These are phyloP conservation scores for Cornus florida DNA, from an alignment of 148 eudicot genomes.

Conservation along the genomic window DNA sequence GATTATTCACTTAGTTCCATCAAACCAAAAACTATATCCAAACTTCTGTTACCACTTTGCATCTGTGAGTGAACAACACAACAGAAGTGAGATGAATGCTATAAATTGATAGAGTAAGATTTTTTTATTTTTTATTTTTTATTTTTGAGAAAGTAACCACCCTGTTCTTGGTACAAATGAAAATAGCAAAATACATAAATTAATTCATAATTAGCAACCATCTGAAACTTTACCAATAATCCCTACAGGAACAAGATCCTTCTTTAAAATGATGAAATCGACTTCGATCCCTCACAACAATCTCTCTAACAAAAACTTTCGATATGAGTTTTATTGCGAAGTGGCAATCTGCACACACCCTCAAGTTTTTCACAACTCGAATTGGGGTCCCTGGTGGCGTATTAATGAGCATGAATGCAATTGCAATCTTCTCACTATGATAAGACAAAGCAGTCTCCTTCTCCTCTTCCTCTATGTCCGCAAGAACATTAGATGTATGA, in stretches of 20 bases:
- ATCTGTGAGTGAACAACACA: conserved; percentile 31
- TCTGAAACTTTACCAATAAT: conserved; percentile 61
- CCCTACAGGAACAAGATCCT: conserved; percentile 77
- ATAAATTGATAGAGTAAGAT: too few relatives aligned
- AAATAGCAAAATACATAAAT: neutral
- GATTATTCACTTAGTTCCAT: neutral
- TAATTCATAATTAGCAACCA: neutral
- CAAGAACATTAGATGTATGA: conserved; percentile 57
- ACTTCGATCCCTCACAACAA: conserved; percentile 77
- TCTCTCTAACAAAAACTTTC: conserved; percentile 56
- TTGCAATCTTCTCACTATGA: conserved; percentile 88
- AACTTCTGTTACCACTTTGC: conserved; percentile 55
- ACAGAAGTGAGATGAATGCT: too few relatives aligned
- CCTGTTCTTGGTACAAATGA: neutral
- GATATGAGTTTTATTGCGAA: conserved; percentile 65
- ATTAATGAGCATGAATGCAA: conserved; percentile 72
- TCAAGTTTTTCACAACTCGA: conserved; percentile 70
- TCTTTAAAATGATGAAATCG: conserved; percentile 79
- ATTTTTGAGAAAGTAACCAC: neutral
- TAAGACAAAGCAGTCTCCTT: conserved; percentile 74
- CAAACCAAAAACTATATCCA: neutral
- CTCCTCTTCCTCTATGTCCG: conserved; percentile 87
- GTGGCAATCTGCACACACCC: conserved; percentile 84
- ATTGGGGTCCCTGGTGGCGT: conserved; percentile 55
- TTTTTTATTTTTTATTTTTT: too few relatives aligned